These are phyloP conservation scores for Penicillium sp. DNA, from an alignment of 2,329 filamentous ascomycete species.

Conservation along the genomic window DNA sequence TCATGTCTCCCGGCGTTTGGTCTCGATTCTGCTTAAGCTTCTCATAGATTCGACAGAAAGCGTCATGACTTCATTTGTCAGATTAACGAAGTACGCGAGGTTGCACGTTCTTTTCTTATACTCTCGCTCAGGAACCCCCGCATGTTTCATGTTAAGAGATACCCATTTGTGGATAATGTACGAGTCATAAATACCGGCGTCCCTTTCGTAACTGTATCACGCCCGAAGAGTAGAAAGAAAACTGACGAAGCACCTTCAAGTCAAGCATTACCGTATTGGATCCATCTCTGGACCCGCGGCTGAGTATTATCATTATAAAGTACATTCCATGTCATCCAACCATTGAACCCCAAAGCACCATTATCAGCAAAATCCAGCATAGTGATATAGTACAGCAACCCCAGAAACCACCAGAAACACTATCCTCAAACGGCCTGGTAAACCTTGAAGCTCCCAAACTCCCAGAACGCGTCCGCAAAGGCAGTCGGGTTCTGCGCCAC, in stretches of 20 bases:
- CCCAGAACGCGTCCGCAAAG: conserved; percentile 64
- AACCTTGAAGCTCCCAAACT: conserved; percentile 61
- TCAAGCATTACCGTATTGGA: neutral
- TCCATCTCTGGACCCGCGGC: no score
- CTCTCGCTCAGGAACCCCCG: neutral
- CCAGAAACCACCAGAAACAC: neutral
- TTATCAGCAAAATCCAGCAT: neutral
- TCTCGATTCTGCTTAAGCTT: neutral
- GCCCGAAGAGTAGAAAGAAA: neutral
- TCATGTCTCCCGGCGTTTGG: neutral
- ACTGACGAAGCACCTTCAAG: neutral
- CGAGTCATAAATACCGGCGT: neutral
- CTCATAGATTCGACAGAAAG: neutral
- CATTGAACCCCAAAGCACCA: no score
- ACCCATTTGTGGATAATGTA: conserved; percentile 1
- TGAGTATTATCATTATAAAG: no score
- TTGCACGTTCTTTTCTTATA: neutral
- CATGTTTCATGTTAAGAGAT: conserved; percentile 1
- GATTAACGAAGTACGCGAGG: neutral
- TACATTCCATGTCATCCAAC: no score
- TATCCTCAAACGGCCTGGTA: conserved; percentile 43
- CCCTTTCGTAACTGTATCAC: neutral
- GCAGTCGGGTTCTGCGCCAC: conserved; percentile 57
- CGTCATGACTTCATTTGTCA: neutral
- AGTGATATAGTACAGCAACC: neutral